These are phyloP conservation scores for Alternaria sp. DNA, from an alignment of 2,329 filamentous ascomycete species.

Conservation along the genomic window DNA sequence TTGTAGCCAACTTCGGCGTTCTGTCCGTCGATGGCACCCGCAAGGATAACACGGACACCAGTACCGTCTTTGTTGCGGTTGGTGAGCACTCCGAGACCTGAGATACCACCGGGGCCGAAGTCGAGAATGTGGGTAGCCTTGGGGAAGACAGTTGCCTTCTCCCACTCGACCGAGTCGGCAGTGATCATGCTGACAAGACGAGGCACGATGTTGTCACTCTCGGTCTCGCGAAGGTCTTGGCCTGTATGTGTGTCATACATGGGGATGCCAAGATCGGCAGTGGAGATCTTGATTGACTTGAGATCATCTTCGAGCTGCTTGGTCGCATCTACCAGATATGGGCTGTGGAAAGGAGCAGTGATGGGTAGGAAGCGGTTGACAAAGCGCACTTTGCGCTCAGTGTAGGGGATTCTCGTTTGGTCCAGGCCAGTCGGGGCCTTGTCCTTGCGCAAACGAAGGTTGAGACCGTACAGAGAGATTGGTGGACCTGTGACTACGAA, in stretches of 20 bases:
- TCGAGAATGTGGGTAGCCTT: slow-evolving; percentile 93
- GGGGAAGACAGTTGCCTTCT: slow-evolving; percentile 89
- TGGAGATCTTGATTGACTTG: slow-evolving; percentile 78
- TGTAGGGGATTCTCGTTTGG: slow-evolving; percentile 92
- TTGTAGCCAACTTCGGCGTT: slow-evolving; percentile 95
- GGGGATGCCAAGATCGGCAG: slow-evolving; percentile 76
- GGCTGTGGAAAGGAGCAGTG: slow-evolving; percentile 97
- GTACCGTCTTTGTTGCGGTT: slow-evolving; percentile 99
- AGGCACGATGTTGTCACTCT: slow-evolving; percentile 79
- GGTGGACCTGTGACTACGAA: slow-evolving; percentile 96
- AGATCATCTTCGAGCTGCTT: slow-evolving; percentile 86
- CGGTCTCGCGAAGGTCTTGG: slow-evolving; percentile 76
- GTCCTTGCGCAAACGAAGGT: slow-evolving; percentile 92
- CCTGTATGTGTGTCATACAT: slow-evolving; percentile 84
- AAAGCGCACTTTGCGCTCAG: slow-evolving; percentile 94
- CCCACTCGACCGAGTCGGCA: slow-evolving; percentile 93
- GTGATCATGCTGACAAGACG: slow-evolving; percentile 91
- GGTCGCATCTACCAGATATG: slow-evolving; percentile 84
- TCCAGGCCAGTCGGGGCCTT: slow-evolving; percentile 98
- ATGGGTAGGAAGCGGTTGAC: slow-evolving; percentile 97
- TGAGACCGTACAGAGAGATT: slow-evolving; percentile 94
- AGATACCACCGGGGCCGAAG: slow-evolving; percentile 96
- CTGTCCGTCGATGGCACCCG: slow-evolving; percentile 89
- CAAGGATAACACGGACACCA: slow-evolving; percentile 93
- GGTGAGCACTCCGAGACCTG: slow-evolving; percentile 91